Evolutionary conservation across 371 early-diverging fungal genomes (phyloP).

Genomic region (Syncephalastrum monosporum): DNA sequence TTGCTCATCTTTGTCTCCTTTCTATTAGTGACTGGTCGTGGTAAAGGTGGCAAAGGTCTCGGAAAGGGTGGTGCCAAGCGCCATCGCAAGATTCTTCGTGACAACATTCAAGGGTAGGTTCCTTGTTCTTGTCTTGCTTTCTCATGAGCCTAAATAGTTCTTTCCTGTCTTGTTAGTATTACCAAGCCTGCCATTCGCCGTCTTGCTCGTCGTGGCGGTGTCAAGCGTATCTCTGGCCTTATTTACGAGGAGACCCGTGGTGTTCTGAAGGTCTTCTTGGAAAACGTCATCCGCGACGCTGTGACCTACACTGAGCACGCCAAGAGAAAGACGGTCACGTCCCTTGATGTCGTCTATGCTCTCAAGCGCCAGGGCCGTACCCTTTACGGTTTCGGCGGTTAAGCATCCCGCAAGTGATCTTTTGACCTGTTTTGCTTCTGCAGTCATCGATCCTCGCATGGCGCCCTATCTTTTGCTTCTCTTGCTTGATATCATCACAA

Average conservation of each 20-base stretch:
- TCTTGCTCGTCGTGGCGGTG: constrained; percentile 99
- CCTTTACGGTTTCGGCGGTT: constrained; percentile 67
- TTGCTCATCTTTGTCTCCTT: background rate
- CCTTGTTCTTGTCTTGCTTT: background rate
- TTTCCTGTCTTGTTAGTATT: constrained; percentile 52
- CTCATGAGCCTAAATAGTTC: background rate
- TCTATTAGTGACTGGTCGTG: constrained; percentile 84
- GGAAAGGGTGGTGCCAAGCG: constrained; percentile 98
- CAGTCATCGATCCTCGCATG: too few species aligned
- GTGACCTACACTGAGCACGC: constrained; percentile 99
- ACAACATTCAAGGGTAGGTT: constrained; percentile 76
- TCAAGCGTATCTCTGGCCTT: constrained; percentile 99
- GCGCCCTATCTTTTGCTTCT: too few species aligned
- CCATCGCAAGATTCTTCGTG: constrained; percentile 99
- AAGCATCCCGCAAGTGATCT: constrained; percentile 10
- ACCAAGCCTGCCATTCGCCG: constrained; percentile 99
- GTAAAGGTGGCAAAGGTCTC: constrained; percentile 97
- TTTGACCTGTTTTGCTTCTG: too few species aligned
- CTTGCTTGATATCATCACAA: too few species aligned
- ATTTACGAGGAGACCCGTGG: constrained; percentile 99
- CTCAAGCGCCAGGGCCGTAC: constrained; percentile 98
- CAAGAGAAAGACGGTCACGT: constrained; percentile 99
- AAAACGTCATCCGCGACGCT: constrained; percentile 97
- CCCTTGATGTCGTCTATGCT: constrained; percentile 95
- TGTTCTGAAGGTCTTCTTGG: constrained; percentile 97